These are phyloP conservation scores for Sphagnum fallax DNA, from an alignment of 228 moss, liverwort and hornwort genomes.

Conservation along the genomic window DNA sequence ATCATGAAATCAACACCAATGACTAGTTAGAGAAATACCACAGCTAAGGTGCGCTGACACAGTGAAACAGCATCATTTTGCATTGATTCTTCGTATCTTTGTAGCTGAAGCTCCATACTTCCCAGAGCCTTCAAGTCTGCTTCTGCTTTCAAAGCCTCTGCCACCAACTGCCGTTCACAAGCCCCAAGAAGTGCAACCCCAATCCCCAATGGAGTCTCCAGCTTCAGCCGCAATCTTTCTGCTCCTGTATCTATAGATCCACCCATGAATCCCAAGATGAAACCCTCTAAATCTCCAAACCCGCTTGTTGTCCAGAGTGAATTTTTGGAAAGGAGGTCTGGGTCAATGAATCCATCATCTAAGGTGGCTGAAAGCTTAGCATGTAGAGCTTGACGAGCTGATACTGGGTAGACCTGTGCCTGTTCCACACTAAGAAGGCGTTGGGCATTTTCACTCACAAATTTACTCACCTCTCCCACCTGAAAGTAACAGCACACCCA, in stretches of 20 bases:
- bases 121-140: conserved; percentile 65
- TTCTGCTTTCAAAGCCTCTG: conserved; percentile 70
- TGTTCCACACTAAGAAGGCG: conserved; percentile 79
- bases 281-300: conserved; percentile 75
- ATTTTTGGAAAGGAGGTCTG: conserved; percentile 38
- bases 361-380: conserved; percentile 60
- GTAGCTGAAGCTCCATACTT: conserved; percentile 72
- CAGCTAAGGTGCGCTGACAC: conserved; percentile 54
- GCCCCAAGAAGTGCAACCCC: conserved; percentile 71
- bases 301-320: conserved; percentile 78
- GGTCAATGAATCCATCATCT: conserved; percentile 61
- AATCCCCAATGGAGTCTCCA: conserved; percentile 90
- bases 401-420: conserved; percentile 78
- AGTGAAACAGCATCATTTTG: conserved; percentile 69
- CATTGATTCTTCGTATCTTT: conserved; percentile 70
- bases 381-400: conserved; percentile 82
- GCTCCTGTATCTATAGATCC: conserved; percentile 80
- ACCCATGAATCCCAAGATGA: conserved; percentile 86
- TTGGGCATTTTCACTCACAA: conserved; percentile 83
- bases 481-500: conserved; percentile 11
- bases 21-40: conserved; percentile 43
- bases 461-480: conserved; percentile 73
- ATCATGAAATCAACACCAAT: background rate
- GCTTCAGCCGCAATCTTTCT: conserved; percentile 85
- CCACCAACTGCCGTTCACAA: conserved; percentile 67